Base-by-base conservation (phyloP, 1,139 yeast genomes). In the Wickerhamomyces sp. region DNA sequence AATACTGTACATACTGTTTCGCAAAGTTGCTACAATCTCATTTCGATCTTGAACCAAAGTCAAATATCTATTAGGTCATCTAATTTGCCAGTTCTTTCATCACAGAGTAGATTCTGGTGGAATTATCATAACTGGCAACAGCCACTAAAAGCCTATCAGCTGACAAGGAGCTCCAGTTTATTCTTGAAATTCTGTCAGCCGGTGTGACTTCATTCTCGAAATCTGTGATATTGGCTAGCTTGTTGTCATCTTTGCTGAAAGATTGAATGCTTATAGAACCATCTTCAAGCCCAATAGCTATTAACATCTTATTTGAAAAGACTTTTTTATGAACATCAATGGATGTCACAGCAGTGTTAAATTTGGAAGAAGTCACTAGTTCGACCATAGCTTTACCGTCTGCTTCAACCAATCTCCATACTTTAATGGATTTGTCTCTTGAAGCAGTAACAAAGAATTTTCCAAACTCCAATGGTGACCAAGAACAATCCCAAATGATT, bases 401-500 rank as follows among this genome's bases (percentile, higher is more conserved):
- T 52, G 8, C 54, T 57, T 3, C 54, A 60, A 10, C 55, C 10
- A 74, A 56, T 26, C 59, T 60, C 99, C 99, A 93, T 11, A 81
- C 58, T 61, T 87, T 89, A 42, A 91, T 64, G 15, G 77, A 75
- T 60, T 81, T 87, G 63, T 94, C 99, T 65, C 99, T 79, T 4
- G 97, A 86, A 0, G 83, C 95, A 0, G 98, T 93, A 26, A 88
- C 71, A 59, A 93, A 91, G 31, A 63, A 65, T 35, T 61, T 46
- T 10, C 69, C 71, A 48, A 51, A 65, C 23, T 58, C 67, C 10
- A 46, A 36, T 4, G 87, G 85, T 2, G 79, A 69, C 97, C 97
- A 93, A 33, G 86, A 77, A 61, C 95, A 84, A 66, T 93, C 99
- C 99, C 99, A 94, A 42, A 94, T 80, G 57, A 94, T 93, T 65